These are phyloP conservation scores for Fusarium tanahbumbuense DNA, from an alignment of 2,329 filamentous ascomycete species.

Conservation along the genomic window DNA sequence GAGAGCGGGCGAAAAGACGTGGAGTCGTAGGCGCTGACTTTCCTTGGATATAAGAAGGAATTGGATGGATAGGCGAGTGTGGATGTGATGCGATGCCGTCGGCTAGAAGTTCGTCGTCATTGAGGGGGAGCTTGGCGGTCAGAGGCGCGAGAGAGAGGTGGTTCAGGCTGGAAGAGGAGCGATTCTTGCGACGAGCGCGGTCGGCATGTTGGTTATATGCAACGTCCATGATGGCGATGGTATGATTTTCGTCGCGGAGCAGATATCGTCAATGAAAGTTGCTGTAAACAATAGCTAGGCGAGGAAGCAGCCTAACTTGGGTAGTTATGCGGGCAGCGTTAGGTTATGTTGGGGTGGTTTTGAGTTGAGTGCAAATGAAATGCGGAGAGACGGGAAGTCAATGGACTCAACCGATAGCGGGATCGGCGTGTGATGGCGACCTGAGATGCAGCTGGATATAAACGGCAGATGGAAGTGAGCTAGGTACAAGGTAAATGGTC, in stretches of 20 bases:
- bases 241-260: background rate
- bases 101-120: constrained; percentile 62
- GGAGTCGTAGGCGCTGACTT: constrained; percentile 74
- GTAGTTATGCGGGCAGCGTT: background rate
- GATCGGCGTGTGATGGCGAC: constrained; percentile 41
- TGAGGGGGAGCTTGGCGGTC: constrained; percentile 69
- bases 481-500: constrained; percentile 1
- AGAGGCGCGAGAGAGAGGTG: constrained; percentile 73
- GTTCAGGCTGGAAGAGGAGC: constrained; percentile 68
- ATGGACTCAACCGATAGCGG: constrained; percentile 33
- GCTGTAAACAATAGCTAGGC: constrained; percentile 3
- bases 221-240: constrained; percentile 61
- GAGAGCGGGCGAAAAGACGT: constrained; percentile 69
- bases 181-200: constrained; percentile 67
- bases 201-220: constrained; percentile 71
- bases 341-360: constrained; percentile 12
- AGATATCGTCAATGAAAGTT: background rate
- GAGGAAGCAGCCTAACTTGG: constrained; percentile 6
- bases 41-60: constrained; percentile 68
- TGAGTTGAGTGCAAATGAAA: constrained; percentile 35
- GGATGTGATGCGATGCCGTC: constrained; percentile 45
- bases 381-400: constrained; percentile 31
- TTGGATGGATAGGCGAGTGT: constrained; percentile 47
- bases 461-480: constrained; percentile 9
- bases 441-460: constrained; percentile 10